These are phyloP conservation scores for Penicillium hordei DNA, from an alignment of 2,329 filamentous ascomycete genomes.

Conservation along the genomic window DNA sequence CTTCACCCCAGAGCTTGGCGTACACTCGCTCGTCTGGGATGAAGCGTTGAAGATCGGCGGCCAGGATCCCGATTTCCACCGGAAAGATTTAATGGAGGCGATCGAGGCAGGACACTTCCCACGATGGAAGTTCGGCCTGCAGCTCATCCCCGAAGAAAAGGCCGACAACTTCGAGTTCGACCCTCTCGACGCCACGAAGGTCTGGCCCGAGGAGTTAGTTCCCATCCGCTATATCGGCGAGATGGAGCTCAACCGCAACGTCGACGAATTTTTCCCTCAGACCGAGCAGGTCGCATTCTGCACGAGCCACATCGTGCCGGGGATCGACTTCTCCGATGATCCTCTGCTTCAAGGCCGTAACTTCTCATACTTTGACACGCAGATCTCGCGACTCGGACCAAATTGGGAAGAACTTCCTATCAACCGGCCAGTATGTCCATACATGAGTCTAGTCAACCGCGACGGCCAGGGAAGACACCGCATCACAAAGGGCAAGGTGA, in stretches of 20 bases:
- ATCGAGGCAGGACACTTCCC: slow-evolving; percentile 71
- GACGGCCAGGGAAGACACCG: slow-evolving; percentile 71
- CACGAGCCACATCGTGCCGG: slow-evolving; percentile 74
- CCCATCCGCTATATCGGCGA: slow-evolving; percentile 77
- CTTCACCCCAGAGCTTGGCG: slow-evolving; percentile 36
- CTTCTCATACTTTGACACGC: slow-evolving; percentile 54
- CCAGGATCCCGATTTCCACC: slow-evolving; percentile 78
- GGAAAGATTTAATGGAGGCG: slow-evolving; percentile 72
- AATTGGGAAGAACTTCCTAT: slow-evolving; percentile 79
- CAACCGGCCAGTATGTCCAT: slow-evolving; percentile 71
- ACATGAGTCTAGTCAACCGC: slow-evolving; percentile 74
- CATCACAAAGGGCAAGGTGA: slow-evolving; percentile 70
- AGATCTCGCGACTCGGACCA: slow-evolving; percentile 67
- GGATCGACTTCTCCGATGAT: slow-evolving; percentile 74
- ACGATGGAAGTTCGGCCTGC: slow-evolving; percentile 81
- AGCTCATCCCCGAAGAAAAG: slow-evolving; percentile 68
- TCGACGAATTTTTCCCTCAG: slow-evolving; percentile 79
- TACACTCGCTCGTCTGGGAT: slow-evolving; percentile 51
- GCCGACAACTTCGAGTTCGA: slow-evolving; percentile 82
- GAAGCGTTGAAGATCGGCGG: slow-evolving; percentile 73
- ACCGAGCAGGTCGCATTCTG: slow-evolving; percentile 83
- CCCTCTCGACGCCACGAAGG: slow-evolving; percentile 79
- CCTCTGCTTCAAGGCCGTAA: slow-evolving; percentile 73
- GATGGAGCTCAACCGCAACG: slow-evolving; percentile 74
- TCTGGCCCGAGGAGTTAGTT: slow-evolving; percentile 77